Conservation (phyloP, 176 grass and related monocot species). For the Aegilops tauschii region DNA sequence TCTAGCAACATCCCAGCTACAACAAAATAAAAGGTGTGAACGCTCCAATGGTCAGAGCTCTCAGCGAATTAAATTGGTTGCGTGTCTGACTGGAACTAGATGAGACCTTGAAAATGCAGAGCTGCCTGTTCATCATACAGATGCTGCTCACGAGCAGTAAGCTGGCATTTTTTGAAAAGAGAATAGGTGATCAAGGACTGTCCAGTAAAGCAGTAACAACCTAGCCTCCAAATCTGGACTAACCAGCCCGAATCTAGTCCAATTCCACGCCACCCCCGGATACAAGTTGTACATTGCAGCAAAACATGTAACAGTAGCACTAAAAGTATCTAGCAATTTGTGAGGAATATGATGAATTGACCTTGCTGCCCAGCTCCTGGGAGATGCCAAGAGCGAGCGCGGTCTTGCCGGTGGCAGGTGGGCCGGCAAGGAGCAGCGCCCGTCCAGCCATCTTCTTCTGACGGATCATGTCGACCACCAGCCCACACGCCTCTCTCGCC, state of each 20-base stretch:
- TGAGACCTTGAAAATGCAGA: neutral
- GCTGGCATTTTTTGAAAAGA: neutral
- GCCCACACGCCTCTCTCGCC: slow-evolving; percentile 69
- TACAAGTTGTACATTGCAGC: neutral
- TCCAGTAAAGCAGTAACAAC: neutral
- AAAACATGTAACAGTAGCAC: neutral
- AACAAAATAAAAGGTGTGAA: neutral
- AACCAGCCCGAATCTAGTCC: neutral
- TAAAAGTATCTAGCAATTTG: neutral
- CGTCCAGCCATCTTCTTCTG: slow-evolving; percentile 97
- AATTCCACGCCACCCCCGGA: no score
- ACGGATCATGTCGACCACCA: slow-evolving; percentile 88
- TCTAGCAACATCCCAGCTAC: neutral
- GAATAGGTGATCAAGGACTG: neutral
- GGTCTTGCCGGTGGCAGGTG: slow-evolving; percentile 88
- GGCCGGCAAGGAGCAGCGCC: slow-evolving; percentile 78
- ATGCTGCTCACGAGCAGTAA: neutral
- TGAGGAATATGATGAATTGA: slow-evolving; percentile 1
- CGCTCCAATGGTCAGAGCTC: neutral
- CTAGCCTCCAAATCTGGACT: neutral
- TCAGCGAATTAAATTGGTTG: neutral
- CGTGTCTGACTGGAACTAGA: neutral
- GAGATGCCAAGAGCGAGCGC: slow-evolving; percentile 80
- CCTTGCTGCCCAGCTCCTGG: slow-evolving; percentile 99
- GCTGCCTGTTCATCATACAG: neutral